These are phyloP conservation scores for Carex cristatella DNA, from an alignment of 176 grass and related monocot genomes.

Conservation along the genomic window DNA sequence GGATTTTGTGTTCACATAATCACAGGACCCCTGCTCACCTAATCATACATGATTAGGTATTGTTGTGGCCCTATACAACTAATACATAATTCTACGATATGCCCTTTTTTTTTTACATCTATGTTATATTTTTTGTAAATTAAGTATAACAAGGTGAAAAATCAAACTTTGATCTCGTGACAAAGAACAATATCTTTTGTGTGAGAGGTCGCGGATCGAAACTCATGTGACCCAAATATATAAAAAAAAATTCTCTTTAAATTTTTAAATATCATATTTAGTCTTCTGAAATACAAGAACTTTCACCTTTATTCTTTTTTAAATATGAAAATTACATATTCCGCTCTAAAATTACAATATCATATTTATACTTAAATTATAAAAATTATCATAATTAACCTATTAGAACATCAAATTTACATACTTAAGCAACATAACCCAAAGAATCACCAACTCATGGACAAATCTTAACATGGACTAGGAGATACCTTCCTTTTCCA, in stretches of 20 bases:
- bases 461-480: too few species aligned
- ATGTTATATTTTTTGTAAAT: background rate
- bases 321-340: background rate
- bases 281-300: background rate
- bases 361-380: background rate
- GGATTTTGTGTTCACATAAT: background rate
- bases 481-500: too few species aligned
- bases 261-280: background rate
- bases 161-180: background rate
- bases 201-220: too few species aligned
- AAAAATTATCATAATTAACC: too few species aligned
- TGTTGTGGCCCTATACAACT: background rate
- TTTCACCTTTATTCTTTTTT: background rate
- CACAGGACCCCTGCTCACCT: background rate
- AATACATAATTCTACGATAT: background rate
- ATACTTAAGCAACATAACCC: too few species aligned
- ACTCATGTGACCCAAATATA: too few species aligned
- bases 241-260: background rate
- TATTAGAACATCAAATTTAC: too few species aligned
- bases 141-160: background rate
- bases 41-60: conserved; percentile 1
- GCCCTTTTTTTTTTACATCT: background rate
- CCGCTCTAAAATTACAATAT: background rate
- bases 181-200: too few species aligned
- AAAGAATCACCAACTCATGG: too few species aligned